Evolutionary conservation across 2,329 filamentous ascomycete genomes (phyloP), one percentile per base, ranked within the genome.

Genomic region (Ambrosiella cleistominuta): DNA sequence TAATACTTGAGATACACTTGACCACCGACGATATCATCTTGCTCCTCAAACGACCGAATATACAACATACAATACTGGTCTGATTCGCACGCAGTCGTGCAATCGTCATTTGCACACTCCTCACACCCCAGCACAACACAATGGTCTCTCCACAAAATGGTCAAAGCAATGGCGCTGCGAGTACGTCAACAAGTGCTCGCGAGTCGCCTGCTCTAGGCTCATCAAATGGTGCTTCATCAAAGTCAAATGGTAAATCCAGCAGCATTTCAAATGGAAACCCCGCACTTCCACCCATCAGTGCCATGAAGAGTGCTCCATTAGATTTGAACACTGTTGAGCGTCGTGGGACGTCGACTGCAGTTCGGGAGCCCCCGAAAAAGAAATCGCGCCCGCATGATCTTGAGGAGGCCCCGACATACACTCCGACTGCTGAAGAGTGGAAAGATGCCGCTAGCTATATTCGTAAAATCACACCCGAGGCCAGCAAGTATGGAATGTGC

Each of bases 361-460:
- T 81, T 64, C 82, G 85, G 66, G 88, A 95, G 67, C 78, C 83
- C 5, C 76, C 78, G n/a, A 87, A 88, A 69, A 83, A 84, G 68
- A 83, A 84, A 68, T 82, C 80, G 64, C 81, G 93, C 56, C 86
- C 87, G 42, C 89, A 95, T 70, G 88, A 83, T 49, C 77, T 98
- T 47, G 79, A 86, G 63, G 91, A 97, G 67, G 91, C 93, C 36
- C 91, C 91, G 1, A 93, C 88, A 4, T 98, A 88, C 69, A 78
- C 82, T 63, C 93, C 93, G 38, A 95, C 88, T 0, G 83, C 88
- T 64, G 90, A 96, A 64, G 90, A 98, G 70, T 98, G 93, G 76
- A 88, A 85, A 66, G 90, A 98, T 65, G 93, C 93, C 0, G 83
- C 95, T 67, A 86, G 86, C 65, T 98, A 96, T 67, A 90, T 98